Conservation (phyloP, 352 stramenopile genomes). For the Thalassiosira mediterranea region DNA sequence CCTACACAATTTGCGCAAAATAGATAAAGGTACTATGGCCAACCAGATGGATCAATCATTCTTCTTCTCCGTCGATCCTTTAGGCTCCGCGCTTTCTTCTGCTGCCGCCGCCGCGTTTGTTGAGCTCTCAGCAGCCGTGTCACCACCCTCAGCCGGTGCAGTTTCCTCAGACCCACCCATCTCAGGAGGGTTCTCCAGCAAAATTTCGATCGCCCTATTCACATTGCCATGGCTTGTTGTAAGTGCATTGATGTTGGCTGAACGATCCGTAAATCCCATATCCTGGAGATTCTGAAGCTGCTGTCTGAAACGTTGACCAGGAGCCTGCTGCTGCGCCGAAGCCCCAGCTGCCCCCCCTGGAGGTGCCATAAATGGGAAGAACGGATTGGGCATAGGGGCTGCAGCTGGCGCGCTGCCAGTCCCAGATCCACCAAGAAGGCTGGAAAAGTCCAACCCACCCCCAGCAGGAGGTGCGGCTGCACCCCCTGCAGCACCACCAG, state of each 20-base stretch:
- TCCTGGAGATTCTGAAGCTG: constrained; percentile 78
- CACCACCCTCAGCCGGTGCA: constrained; percentile 2
- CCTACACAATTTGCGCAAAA: constrained; percentile 5
- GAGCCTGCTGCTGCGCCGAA: constrained; percentile 47
- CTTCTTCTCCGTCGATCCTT: constrained; percentile 64
- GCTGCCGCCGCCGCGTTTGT: constrained; percentile 1
- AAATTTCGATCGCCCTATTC: constrained; percentile 79
- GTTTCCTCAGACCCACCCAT: constrained; percentile 19
- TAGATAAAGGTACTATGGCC: background rate
- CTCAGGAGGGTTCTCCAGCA: constrained; percentile 61
- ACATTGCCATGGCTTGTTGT: constrained; percentile 76
- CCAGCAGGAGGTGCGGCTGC: constrained; percentile 8
- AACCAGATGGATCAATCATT: constrained; percentile 54
- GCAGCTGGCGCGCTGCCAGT: constrained; percentile 8
- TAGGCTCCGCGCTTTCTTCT: constrained; percentile 36
- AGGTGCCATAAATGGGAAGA: constrained; percentile 45
- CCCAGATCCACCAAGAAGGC: constrained; percentile 38
- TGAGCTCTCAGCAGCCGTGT: constrained; percentile 6
- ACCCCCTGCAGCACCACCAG: background rate
- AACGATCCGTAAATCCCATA: constrained; percentile 84
- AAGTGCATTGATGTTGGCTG: constrained; percentile 67
- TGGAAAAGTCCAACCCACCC: constrained; percentile 72
- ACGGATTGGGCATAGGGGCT: constrained; percentile 27
- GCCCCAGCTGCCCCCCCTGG: background rate
- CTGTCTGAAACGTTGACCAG: constrained; percentile 68